phyloP scores from a whole-genome alignment of 768 basidiomycete species.

The Mycena pura region DNA sequence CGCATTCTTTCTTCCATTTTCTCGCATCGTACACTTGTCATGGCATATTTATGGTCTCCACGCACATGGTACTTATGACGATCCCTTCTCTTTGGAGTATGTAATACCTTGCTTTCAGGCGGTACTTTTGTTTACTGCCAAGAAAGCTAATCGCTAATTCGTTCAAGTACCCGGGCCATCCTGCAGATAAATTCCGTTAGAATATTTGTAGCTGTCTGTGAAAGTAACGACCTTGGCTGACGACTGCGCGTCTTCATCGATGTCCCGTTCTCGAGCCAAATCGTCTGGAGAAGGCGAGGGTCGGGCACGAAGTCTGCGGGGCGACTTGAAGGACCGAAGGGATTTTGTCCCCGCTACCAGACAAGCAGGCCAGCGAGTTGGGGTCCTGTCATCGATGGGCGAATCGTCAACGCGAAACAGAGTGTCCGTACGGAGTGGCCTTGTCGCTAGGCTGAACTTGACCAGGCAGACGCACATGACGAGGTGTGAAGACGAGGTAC shows the following conservation, averaged over 20 bases:
- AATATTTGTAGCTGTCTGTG: not conserved
- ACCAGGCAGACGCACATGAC: slow-evolving; percentile 57
- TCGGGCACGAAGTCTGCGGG: slow-evolving; percentile 8
- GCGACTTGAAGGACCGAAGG: slow-evolving; percentile 5
- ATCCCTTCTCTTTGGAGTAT: slow-evolving; percentile 17
- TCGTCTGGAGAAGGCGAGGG: slow-evolving; percentile 10
- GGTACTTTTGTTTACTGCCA: slow-evolving; percentile 5
- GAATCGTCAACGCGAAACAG: not conserved
- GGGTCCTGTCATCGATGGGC: slow-evolving; percentile 22
- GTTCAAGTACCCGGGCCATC: not conserved
- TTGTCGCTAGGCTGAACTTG: slow-evolving; percentile 32
- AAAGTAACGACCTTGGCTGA: not conserved
- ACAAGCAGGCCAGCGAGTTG: slow-evolving; percentile 21
- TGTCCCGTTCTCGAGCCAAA: not conserved
- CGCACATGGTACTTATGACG: slow-evolving; percentile 8
- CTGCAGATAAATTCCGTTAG: not conserved
- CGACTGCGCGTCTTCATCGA: not conserved
- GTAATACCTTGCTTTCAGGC: slow-evolving; percentile 20
- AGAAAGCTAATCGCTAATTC: not conserved
- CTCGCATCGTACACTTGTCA: slow-evolving; percentile 27
- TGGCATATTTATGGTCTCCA: slow-evolving; percentile 29
- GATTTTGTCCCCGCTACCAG: slow-evolving; percentile 13
- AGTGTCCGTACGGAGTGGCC: slow-evolving; percentile 26
- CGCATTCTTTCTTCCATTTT: not conserved
- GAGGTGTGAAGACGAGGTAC: slow-evolving; percentile 60